Conservation (phyloP, 495 filamentous ascomycete genomes). For the Cudoniella acicularis region DNA sequence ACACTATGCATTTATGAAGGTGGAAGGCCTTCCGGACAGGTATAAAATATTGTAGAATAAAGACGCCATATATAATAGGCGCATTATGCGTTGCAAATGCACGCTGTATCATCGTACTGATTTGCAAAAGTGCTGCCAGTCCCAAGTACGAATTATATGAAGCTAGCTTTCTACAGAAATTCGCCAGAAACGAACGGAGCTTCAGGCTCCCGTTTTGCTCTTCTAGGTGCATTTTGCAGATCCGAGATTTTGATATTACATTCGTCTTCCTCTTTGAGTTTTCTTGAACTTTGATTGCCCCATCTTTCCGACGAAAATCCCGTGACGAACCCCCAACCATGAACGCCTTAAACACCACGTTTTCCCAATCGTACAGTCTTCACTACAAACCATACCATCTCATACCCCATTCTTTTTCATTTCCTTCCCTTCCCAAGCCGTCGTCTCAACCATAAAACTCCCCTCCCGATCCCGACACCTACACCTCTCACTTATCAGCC, state of each 20-base stretch:
- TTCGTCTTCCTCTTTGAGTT: not conserved
- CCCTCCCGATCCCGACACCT: constrained; percentile 68
- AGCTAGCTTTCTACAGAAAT: too few relatives aligned
- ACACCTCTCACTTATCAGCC: constrained; percentile 6
- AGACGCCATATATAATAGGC: not conserved
- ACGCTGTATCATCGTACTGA: not conserved
- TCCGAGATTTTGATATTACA: too few relatives aligned
- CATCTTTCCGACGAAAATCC: not conserved
- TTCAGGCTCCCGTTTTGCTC: too few relatives aligned
- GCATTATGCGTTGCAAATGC: not conserved
- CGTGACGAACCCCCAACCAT: too few relatives aligned
- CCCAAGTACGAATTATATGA: too few relatives aligned
- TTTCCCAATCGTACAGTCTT: too few relatives aligned
- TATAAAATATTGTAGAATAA: not conserved
- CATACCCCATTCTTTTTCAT: constrained; percentile 17
- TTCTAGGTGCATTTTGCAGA: too few relatives aligned
- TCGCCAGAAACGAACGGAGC: too few relatives aligned
- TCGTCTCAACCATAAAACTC: constrained; percentile 75
- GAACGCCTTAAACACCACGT: not conserved
- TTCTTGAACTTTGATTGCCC: not conserved
- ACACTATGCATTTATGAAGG: not conserved
- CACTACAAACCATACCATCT: not conserved
- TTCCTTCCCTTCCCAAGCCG: constrained; percentile 58
- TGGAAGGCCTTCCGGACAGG: not conserved
- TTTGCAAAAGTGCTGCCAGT: too few relatives aligned